Conservation (phyloP, 306 rosid genomes). For the Fragaria vesca region DNA sequence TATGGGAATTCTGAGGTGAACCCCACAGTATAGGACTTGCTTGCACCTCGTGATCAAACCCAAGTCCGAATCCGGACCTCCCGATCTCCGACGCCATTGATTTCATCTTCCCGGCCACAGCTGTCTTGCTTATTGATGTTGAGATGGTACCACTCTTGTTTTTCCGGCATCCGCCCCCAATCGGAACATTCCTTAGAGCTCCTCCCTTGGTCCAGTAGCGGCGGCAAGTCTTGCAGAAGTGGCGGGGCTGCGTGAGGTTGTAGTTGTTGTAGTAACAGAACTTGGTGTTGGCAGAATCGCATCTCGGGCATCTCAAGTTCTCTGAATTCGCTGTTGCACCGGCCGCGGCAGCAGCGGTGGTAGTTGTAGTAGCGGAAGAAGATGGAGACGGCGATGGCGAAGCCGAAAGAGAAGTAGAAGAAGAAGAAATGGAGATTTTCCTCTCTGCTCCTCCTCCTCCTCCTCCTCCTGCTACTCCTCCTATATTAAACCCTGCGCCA, state of each 20-base stretch:
- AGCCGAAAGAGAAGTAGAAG: slow-evolving; percentile 38
- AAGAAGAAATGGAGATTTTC: slow-evolving; percentile 50
- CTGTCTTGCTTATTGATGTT: slow-evolving; percentile 26
- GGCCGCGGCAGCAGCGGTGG: not conserved
- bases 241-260: slow-evolving; percentile 98
- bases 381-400: slow-evolving; percentile 37
- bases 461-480: slow-evolving; percentile 24
- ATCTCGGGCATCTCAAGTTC: slow-evolving; percentile 68
- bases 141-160: slow-evolving; percentile 44
- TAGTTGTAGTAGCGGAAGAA: slow-evolving; percentile 13
- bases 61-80: slow-evolving; percentile 37
- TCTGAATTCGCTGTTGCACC: slow-evolving; percentile 36
- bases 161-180: slow-evolving; percentile 77
- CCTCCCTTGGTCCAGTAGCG: slow-evolving; percentile 95
- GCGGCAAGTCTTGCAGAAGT: slow-evolving; percentile 97
- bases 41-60: slow-evolving; percentile 45
- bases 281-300: slow-evolving; percentile 84
- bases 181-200: slow-evolving; percentile 65
- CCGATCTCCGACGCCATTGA: slow-evolving; percentile 53
- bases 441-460: slow-evolving; percentile 43
- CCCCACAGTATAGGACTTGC: slow-evolving; percentile 79
- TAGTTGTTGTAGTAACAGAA: slow-evolving; percentile 90
- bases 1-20: slow-evolving; percentile 74
- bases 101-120: slow-evolving; percentile 53
- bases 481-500: slow-evolving; percentile 40